Conservation (phyloP, 1,139 yeast genomes). For the Zygosaccharomyces pseudobailii region DNA sequence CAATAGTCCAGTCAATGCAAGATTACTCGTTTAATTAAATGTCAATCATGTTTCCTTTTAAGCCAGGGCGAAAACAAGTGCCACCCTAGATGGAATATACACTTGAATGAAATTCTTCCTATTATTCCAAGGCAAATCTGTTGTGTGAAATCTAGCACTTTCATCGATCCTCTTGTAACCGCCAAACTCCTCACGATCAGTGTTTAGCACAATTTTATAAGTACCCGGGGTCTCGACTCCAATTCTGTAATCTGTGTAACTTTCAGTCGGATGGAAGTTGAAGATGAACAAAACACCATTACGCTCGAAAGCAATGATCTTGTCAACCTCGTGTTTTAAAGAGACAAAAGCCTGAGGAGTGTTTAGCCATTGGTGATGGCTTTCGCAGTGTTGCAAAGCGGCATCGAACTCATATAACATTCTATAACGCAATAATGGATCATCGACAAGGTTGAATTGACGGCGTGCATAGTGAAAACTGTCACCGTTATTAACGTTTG, state of each 20-base stretch:
- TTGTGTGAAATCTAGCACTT: conserved; percentile 56
- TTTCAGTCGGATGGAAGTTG: conserved; percentile 82
- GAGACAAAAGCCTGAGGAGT: conserved; percentile 83
- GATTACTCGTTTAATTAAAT: background rate
- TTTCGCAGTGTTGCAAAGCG: conserved; percentile 76
- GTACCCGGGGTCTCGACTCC: conserved; percentile 81
- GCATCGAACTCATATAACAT: conserved; percentile 73
- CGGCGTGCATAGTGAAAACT: conserved; percentile 93
- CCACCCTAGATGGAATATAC: conserved; percentile 81
- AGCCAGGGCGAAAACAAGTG: conserved; percentile 56
- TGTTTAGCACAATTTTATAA: conserved; percentile 67
- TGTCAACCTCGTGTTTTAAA: conserved; percentile 81
- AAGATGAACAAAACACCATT: conserved; percentile 79
- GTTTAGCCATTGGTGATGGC: conserved; percentile 64
- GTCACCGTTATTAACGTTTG: conserved; percentile 81
- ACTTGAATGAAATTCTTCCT: conserved; percentile 73
- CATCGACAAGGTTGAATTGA: conserved; percentile 83
- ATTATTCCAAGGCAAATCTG: conserved; percentile 73
- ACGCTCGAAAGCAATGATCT: conserved; percentile 83
- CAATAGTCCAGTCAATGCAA: no score
- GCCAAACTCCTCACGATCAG: conserved; percentile 69
- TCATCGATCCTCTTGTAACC: conserved; percentile 77
- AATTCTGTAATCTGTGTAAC: conserved; percentile 79
- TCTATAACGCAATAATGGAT: conserved; percentile 72
- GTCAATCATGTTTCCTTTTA: no score